Evolutionary conservation across 805 yeast species (phyloP), one percentile per base, ranked within the genome.

Genomic region (Candida multigemmis): DNA sequence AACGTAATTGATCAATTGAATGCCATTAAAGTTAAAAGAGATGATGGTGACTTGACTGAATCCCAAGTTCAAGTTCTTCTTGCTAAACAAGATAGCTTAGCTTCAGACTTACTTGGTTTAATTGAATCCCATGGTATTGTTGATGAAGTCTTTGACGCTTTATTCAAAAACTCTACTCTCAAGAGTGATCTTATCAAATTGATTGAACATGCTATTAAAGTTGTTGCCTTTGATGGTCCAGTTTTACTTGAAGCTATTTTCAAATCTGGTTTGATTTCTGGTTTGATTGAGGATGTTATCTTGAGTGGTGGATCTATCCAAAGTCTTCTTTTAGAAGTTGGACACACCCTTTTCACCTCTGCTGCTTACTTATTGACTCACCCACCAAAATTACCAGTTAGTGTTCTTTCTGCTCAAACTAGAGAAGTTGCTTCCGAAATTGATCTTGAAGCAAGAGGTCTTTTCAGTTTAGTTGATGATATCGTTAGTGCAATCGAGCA

Each of bases 181-280:
- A 41, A 34, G 26, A 21, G 46, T 16, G 41, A 52, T 22, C 27
- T 61, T 18, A 29, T 29, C 16, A 29, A 41, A 16, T 45, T 60
- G 25, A 40, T 49, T 33, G 46, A 57, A 44, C 23, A 48, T 21
- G 50, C 62, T 21, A 21, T 60, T 27, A 34, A 44, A 32, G 49
- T 52, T 23, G 56, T 59, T 24, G 24, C 58, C 33, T 51, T 51
- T 21, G 49, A 59, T 28, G 68, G 60, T 27, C 63, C 65, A 26
- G 46, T 59, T 21, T 58, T 61, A 42, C 37, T 60, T 33, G 41
- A 46, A 29, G 65, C 65, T 27, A 36, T 61, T 34, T 60, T 50
- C 55, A 43, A 57, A 38, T 59, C 67, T 18, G 65, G 65, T 32
- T 52, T 59, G 33, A 31, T 61, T n/a, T n/a, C n/a, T n/a, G n/a